Conservation (phyloP, 768 basidiomycete species). For the Pleurotus tuoliensis region DNA sequence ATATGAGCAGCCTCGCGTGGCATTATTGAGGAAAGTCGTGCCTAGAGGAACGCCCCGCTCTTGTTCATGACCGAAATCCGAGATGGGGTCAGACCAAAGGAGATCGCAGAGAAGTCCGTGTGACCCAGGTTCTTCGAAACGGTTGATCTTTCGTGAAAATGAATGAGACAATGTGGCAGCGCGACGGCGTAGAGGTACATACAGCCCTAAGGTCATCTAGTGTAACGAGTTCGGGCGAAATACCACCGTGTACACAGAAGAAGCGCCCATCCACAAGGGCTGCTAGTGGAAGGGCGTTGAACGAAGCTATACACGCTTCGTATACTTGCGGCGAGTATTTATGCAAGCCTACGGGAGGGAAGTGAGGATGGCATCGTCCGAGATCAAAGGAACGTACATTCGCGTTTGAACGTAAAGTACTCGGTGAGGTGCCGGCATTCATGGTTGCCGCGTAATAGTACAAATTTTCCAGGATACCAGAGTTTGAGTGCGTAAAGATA, state of each 20-base stretch:
- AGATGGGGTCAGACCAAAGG: constrained; percentile 93
- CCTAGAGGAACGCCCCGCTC: constrained; percentile 54
- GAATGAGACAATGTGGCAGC: background rate
- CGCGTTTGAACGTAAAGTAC: constrained; percentile 97
- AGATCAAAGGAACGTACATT: constrained; percentile 55
- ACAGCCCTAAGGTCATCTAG: constrained; percentile 73
- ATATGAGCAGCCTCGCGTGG: constrained; percentile 86
- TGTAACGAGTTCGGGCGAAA: constrained; percentile 81
- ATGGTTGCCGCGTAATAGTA: constrained; percentile 91
- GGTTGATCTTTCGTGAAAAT: constrained; percentile 61
- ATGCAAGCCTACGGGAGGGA: constrained; percentile 60
- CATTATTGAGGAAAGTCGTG: constrained; percentile 73
- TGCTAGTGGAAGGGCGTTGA: constrained; percentile 85
- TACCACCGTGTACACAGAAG: constrained; percentile 96
- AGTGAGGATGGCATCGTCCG: background rate
- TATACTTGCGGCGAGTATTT: constrained; percentile 84
- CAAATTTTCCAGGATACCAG: constrained; percentile 77
- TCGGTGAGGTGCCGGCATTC: constrained; percentile 96
- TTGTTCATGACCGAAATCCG: constrained; percentile 82
- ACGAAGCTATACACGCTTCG: constrained; percentile 88
- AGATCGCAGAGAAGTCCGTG: constrained; percentile 91
- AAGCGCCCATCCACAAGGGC: constrained; percentile 94
- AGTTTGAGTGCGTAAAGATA: constrained; percentile 95
- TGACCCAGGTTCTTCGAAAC: constrained; percentile 92
- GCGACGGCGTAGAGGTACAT: constrained; percentile 19